These are phyloP conservation scores for Erythrobasidium hasegawianum DNA, from an alignment of 1,284 basidiomycete genomes.

Conservation along the genomic window DNA sequence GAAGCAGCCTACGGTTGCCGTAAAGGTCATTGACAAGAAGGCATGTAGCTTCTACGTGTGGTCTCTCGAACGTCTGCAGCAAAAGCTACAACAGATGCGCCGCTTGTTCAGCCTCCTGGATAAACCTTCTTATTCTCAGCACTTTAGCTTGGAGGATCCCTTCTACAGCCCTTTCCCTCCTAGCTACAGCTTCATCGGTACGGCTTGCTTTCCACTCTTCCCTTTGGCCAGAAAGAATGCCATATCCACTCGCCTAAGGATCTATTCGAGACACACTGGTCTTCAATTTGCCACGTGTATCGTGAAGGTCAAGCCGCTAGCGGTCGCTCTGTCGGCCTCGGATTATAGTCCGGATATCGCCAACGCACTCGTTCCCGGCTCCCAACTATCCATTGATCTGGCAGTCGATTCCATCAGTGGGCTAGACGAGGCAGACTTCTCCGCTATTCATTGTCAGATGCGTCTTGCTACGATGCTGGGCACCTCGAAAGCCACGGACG, in stretches of 20 bases:
- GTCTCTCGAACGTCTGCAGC: slow-evolving; percentile 84
- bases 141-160: slow-evolving; percentile 87
- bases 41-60: slow-evolving; percentile 83
- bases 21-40: slow-evolving; percentile 85
- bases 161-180: slow-evolving; percentile 84
- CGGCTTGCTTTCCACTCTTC: slow-evolving; percentile 73
- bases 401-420: slow-evolving; percentile 81
- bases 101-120: slow-evolving; percentile 89
- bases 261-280: slow-evolving; percentile 85
- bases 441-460: slow-evolving; percentile 75
- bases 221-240: slow-evolving; percentile 75
- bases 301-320: slow-evolving; percentile 63
- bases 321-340: slow-evolving; percentile 45
- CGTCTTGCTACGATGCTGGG: slow-evolving; percentile 77
- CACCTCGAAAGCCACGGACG: slow-evolving; percentile 61
- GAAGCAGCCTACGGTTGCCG: slow-evolving; percentile 77
- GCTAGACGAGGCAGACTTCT: slow-evolving; percentile 67
- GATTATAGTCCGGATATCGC: slow-evolving; percentile 3
- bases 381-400: slow-evolving; percentile 74
- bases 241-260: slow-evolving; percentile 69
- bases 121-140: slow-evolving; percentile 83
- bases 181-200: slow-evolving; percentile 86
- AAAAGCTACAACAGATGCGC: slow-evolving; percentile 88
- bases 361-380: slow-evolving; percentile 62
- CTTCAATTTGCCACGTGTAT: slow-evolving; percentile 90